A percentile compares a stretch with the other conserved stretches of the same genome.
These are phyloP conservation scores for Pseudogymnoascus sp. DNA, from an alignment of 2,329 filamentous ascomycete species.

Conservation along the genomic window DNA sequence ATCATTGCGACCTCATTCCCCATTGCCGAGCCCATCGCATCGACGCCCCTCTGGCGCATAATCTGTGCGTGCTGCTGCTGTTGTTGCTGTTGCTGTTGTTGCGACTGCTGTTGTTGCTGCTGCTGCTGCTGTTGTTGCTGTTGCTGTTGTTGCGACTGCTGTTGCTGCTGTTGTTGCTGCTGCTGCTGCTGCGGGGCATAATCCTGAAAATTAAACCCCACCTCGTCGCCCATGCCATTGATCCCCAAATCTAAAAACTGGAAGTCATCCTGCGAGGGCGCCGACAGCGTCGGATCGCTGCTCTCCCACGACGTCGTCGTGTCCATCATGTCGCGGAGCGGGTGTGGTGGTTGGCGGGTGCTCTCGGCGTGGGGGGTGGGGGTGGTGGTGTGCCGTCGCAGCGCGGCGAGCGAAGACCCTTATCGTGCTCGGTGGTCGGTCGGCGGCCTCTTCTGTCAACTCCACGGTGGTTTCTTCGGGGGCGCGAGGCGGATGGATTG, in stretches of 20 bases:
- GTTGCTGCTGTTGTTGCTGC: slow-evolving; percentile 17
- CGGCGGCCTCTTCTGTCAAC: background rate
- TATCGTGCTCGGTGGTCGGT: background rate
- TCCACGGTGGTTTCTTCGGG: background rate
- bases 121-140: slow-evolving; percentile 23
- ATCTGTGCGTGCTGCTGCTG: slow-evolving; percentile 14
- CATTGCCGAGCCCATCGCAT: slow-evolving; percentile 43
- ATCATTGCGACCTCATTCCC: slow-evolving; percentile 16
- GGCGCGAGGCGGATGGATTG: background rate
- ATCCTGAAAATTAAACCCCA: slow-evolving; percentile 53
- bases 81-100: slow-evolving; percentile 24
- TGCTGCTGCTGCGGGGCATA: slow-evolving; percentile 35
- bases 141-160: no score
- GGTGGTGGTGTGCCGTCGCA: background rate
- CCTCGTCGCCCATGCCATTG: slow-evolving; percentile 42
- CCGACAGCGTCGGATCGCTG: slow-evolving; percentile 47
- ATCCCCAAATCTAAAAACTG: slow-evolving; percentile 55
- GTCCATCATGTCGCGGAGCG: slow-evolving; percentile 21
- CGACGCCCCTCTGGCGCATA: slow-evolving; percentile 25
- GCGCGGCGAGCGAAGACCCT: background rate
- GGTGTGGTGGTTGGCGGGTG: background rate
- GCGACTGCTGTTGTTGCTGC: slow-evolving; percentile 18
- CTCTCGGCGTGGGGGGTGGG: background rate
- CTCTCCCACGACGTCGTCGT: slow-evolving; percentile 40
- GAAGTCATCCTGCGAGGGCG: slow-evolving; percentile 51